phyloP scores from a whole-genome alignment of 1,139 yeast genomes.

The Kodamaea sp. region DNA sequence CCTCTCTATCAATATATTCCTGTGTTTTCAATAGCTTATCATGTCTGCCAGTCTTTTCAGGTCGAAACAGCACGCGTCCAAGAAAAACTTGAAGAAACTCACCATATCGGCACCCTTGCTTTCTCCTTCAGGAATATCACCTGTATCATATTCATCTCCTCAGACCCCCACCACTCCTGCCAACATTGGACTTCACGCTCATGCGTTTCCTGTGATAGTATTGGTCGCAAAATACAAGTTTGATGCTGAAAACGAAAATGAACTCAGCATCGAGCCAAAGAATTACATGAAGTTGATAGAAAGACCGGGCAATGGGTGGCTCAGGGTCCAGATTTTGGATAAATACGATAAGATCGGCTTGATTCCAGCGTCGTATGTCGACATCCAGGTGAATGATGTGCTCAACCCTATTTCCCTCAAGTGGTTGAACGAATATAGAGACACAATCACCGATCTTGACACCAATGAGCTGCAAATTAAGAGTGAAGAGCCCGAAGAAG shows the following conservation, averaged over 20 bases:
- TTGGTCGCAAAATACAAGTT: conserved; percentile 19
- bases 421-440: conserved; percentile 17
- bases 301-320: conserved; percentile 29
- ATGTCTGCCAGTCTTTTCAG: conserved; percentile 34
- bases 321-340: conserved; percentile 24
- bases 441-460: conserved; percentile 9
- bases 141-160: conserved; percentile 6
- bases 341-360: conserved; percentile 18
- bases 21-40: no score
- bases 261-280: conserved; percentile 18
- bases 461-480: conserved; percentile 4
- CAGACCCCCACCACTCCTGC: conserved; percentile 8
- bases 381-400: conserved; percentile 24
- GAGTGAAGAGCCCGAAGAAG: conserved; percentile 1
- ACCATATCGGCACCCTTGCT: conserved; percentile 32
- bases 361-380: conserved; percentile 26
- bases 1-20: no score
- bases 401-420: conserved; percentile 20
- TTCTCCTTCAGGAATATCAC: conserved; percentile 6
- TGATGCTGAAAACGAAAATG: conserved; percentile 18
- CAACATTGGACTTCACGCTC: conserved; percentile 1
- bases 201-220: conserved; percentile 16
- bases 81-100: conserved; percentile 30
- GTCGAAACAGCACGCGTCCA: conserved; percentile 29
- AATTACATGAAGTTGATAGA: conserved; percentile 23